phyloP scores from a whole-genome alignment of 768 basidiomycete genomes.

The Lentinus tigrinus region DNA sequence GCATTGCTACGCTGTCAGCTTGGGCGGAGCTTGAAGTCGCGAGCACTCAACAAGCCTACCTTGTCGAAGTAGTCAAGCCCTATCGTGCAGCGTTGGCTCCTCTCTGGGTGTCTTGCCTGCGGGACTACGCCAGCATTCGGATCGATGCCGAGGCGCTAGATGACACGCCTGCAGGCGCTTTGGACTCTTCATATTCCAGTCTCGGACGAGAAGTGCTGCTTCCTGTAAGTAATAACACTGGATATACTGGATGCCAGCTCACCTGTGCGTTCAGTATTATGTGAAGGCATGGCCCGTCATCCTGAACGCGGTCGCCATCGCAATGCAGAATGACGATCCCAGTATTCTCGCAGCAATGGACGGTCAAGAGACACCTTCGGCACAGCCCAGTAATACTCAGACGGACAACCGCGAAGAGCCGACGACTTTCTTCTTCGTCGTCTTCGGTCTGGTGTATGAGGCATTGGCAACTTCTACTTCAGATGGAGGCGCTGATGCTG shows the following conservation, averaged over 20 bases:
- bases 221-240: slow-evolving; percentile 57
- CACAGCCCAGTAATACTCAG: background rate
- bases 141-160: slow-evolving; percentile 86
- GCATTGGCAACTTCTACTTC: slow-evolving; percentile 68
- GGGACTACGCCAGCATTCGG: slow-evolving; percentile 90
- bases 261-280: slow-evolving; percentile 67
- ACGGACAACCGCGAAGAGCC: slow-evolving; percentile 52
- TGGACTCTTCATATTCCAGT: slow-evolving; percentile 84
- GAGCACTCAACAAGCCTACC: slow-evolving; percentile 68
- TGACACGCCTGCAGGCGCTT: slow-evolving; percentile 67
- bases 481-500: slow-evolving; percentile 48
- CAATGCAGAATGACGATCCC: slow-evolving; percentile 70
- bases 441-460: slow-evolving; percentile 95
- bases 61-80: slow-evolving; percentile 79
- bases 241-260: background rate
- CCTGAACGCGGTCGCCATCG: slow-evolving; percentile 79
- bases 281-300: slow-evolving; percentile 78
- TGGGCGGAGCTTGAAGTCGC: slow-evolving; percentile 94
- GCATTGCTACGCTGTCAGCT: slow-evolving; percentile 88
- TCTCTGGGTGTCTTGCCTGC: slow-evolving; percentile 84
- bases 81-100: slow-evolving; percentile 71
- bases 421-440: slow-evolving; percentile 77
- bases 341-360: slow-evolving; percentile 80
- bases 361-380: slow-evolving; percentile 49
- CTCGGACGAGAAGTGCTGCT: slow-evolving; percentile 88